Evolutionary conservation across 495 filamentous ascomycete genomes (phyloP).

Genomic region (Achaetomiella virescens): DNA sequence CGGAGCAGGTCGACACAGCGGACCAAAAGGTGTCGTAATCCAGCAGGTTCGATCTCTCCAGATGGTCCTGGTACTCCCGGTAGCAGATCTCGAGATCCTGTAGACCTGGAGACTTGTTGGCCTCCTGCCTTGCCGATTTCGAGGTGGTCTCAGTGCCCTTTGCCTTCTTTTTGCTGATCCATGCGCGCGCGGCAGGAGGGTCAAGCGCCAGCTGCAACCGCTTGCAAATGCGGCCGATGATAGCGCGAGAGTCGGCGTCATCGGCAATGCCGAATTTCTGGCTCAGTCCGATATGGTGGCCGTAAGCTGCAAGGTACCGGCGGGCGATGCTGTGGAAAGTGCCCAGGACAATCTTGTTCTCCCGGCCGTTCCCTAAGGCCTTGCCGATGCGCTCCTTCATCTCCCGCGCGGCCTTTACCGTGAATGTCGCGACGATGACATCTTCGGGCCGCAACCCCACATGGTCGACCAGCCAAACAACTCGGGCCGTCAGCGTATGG

Average conservation of each 20-base stretch:
- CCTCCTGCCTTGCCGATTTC: slow-evolving; percentile 15
- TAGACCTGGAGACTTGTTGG: slow-evolving; percentile 47
- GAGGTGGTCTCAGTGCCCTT: slow-evolving; percentile 46
- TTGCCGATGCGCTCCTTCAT: slow-evolving; percentile 85
- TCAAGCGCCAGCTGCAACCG: slow-evolving; percentile 63
- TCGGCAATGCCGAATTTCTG: slow-evolving; percentile 94
- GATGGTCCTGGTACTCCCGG: slow-evolving; percentile 66
- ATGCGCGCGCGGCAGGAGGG: slow-evolving; percentile 56
- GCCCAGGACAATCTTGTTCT: slow-evolving; percentile 76
- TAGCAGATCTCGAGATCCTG: slow-evolving; percentile 61
- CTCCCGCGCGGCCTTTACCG: slow-evolving; percentile 91
- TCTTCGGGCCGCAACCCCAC: slow-evolving; percentile 77
- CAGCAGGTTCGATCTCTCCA: slow-evolving; percentile 72
- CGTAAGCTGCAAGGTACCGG: slow-evolving; percentile 79
- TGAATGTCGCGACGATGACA: slow-evolving; percentile 96
- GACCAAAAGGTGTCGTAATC: slow-evolving; percentile 91
- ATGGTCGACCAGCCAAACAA: slow-evolving; percentile 86
- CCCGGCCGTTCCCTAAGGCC: slow-evolving; percentile 68
- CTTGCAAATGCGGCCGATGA: slow-evolving; percentile 78
- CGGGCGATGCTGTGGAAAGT: slow-evolving; percentile 95
- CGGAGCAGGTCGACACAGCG: slow-evolving; percentile 77
- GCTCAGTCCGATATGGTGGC: slow-evolving; percentile 72
- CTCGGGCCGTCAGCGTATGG: slow-evolving; percentile 88
- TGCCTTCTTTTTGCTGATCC: slow-evolving; percentile 85
- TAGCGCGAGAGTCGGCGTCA: slow-evolving; percentile 66